Evolutionary conservation across 179 eudicot genomes (phyloP).

Genomic region (Nepenthes alata): DNA sequence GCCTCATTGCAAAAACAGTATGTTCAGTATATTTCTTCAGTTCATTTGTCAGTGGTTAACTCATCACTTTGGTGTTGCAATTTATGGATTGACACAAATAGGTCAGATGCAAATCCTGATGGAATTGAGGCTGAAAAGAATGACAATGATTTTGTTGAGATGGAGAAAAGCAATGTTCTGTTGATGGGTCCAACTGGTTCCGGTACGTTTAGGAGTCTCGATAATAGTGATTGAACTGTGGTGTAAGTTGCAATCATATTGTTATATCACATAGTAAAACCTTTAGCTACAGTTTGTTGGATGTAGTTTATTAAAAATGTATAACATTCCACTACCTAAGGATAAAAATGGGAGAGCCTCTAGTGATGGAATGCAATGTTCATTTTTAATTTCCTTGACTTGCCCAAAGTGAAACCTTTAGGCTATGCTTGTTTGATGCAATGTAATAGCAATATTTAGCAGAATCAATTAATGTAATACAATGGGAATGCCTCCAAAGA

Average conservation of each 20-base stretch:
- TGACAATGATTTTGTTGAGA: constrained; percentile 53
- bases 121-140: constrained; percentile 12
- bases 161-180: constrained; percentile 63
- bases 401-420: too few species aligned
- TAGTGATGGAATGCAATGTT: too few species aligned
- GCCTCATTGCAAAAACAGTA: constrained; percentile 39
- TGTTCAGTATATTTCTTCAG: constrained; percentile 4
- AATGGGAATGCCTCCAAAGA: too few species aligned
- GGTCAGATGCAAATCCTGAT: constrained; percentile 20
- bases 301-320: too few species aligned
- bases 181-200: constrained; percentile 80
- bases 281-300: too few species aligned
- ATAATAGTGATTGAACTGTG: not conserved
- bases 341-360: too few species aligned
- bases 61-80: not conserved
- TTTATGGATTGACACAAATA: constrained; percentile 14
- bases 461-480: too few species aligned
- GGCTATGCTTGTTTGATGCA: too few species aligned
- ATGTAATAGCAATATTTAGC: too few species aligned
- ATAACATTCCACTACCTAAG: too few species aligned
- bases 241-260: not conserved
- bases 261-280: too few species aligned
- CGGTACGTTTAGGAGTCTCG: constrained; percentile 21
- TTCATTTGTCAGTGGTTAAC: not conserved
- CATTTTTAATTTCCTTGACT: too few species aligned